Base-by-base conservation (phyloP, 805 yeast genomes). In the Grigorovia yakushimaensis region DNA sequence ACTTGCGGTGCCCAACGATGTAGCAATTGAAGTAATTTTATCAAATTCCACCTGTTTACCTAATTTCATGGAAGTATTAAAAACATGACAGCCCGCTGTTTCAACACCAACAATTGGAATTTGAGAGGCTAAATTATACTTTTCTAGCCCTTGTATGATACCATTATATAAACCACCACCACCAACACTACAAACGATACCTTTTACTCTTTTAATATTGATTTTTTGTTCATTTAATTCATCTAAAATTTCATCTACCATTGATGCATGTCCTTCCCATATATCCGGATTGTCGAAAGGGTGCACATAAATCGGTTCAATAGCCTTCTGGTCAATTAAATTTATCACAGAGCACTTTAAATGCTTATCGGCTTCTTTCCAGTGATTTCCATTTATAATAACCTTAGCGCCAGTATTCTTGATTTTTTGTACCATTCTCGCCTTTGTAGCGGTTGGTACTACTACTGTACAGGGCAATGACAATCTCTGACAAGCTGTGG, bases 131-230 rank as follows among this genome's bases (percentile, higher is more conserved):
- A 69, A 46, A 3, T 61, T 58, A 52, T 71, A 54, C 38, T 61
- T 60, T 41, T 61, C 51, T 45, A 77, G 56, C 0, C 81, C 82
- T 43, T 64, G 55, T 48, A 71, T 68, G 1, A 77, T 60, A 4
- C 82, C 81, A 54, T 73, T 73, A 61, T 74, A 76, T 22, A 77
- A 62, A 0, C 81, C 81, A 15, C 81, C 81, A 7, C 81, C 82
- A 6, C 81, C 81, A 41, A 76, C 71, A 20, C 79, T 75, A 55
- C 81, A 75, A 1, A 73, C 75, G 27, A 76, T 65, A 0, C 73
- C 79, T 50, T 68, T 72, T 20, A 77, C 49, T 5, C 54, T 55
- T 4, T 49, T 42, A 5, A 65, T 5, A 22, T 53, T 20, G 19
- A 58, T 42, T 8, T 54, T 52, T 9, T 59, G 65, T 11, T 58